A percentile compares a stretch with the other conserved stretches of the same genome.
phyloP scores from a whole-genome alignment of 2,329 filamentous ascomycete species.

The Aspergillus candidus region DNA sequence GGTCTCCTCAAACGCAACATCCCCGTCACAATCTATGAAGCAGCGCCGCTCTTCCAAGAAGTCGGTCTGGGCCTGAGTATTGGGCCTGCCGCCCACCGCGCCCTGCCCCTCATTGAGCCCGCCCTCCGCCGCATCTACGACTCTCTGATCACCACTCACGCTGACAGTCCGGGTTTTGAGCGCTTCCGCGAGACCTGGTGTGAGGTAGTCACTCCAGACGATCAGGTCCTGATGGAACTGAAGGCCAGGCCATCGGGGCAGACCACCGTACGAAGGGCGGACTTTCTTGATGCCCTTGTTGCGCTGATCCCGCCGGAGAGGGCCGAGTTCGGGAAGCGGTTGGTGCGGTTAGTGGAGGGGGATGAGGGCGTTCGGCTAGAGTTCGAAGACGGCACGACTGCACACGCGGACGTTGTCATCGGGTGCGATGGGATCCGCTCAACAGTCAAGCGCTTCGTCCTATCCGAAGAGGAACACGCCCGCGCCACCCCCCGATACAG shows the following conservation, averaged over 20 bases:
- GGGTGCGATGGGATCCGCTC: slow-evolving; percentile 35
- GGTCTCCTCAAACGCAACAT: slow-evolving; percentile 45
- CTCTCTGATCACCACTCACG: slow-evolving; percentile 27
- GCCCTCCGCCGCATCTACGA: slow-evolving; percentile 27
- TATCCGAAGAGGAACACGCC: slow-evolving; percentile 15
- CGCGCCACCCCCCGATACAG: slow-evolving; percentile 21
- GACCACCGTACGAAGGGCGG: slow-evolving; percentile 27
- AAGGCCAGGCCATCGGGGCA: slow-evolving; percentile 28
- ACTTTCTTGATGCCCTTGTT: slow-evolving; percentile 31
- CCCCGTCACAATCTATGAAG: slow-evolving; percentile 51
- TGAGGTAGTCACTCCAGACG: slow-evolving; percentile 21
- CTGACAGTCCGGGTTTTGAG: slow-evolving; percentile 28
- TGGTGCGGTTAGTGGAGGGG: slow-evolving; percentile 14
- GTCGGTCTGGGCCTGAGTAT: slow-evolving; percentile 55
- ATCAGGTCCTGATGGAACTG: slow-evolving; percentile 23
- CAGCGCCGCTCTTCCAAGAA: slow-evolving; percentile 49
- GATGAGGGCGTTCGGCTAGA: slow-evolving; percentile 13
- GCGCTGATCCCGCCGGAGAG: slow-evolving; percentile 22
- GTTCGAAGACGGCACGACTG: slow-evolving; percentile 29
- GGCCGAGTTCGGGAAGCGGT: slow-evolving; percentile 30
- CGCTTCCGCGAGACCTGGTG: slow-evolving; percentile 28
- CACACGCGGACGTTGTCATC: slow-evolving; percentile 26
- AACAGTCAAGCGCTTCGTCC: slow-evolving; percentile 22
- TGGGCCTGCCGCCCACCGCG: slow-evolving; percentile 50
- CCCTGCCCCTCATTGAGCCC: slow-evolving; percentile 50